phyloP scores from a whole-genome alignment of 345 rosid genomes.

The Arabidopsis thaliana region TAIR10.1 NC_003075.7:7143001-7143500 shows the following conservation, averaged over 20 bases:
- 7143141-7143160: constrained; percentile 13
- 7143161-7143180: constrained; percentile 22
- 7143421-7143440: constrained; percentile 20
- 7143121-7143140: constrained; percentile 28
- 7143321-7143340: not conserved
- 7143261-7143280: constrained; percentile 30
- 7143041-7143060: not conserved
- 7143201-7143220: constrained; percentile 32
- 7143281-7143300: constrained; percentile 36
- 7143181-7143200: constrained; percentile 26
- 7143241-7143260: constrained; percentile 16
- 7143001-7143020: constrained; percentile 9
- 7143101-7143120: constrained; percentile 33
- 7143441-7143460: not conserved
- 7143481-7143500: constrained; percentile 10
- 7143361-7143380: not conserved
- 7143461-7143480: constrained; percentile 10
- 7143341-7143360: not conserved
- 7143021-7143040: constrained; percentile 15
- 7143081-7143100: constrained; percentile 60
- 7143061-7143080: constrained; percentile 28
- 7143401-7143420: not conserved
- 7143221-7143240: constrained; percentile 36
- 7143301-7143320: constrained; percentile 9
- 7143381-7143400: constrained; percentile 8